Evolutionary conservation across 2,329 filamentous ascomycete species (phyloP).

Genomic region (Fusarium incarnatum): DNA sequence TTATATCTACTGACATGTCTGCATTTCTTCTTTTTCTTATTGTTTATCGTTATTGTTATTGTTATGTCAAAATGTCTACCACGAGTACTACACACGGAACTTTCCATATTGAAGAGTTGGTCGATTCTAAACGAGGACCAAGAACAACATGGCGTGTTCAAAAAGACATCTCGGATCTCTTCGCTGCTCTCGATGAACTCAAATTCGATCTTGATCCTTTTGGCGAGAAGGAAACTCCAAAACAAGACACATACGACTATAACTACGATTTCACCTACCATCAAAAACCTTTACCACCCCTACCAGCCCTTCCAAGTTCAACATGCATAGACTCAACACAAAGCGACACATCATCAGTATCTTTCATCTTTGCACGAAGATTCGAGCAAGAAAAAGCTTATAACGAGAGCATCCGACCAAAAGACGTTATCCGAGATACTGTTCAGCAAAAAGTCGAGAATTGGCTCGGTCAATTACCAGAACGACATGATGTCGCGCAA

Average conservation of each 20-base stretch:
- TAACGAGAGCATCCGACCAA: background rate
- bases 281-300: background rate
- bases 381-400: background rate
- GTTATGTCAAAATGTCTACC: background rate
- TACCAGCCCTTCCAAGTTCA: background rate
- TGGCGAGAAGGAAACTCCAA: background rate
- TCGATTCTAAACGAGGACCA: background rate
- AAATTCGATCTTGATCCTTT: background rate
- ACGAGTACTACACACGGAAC: background rate
- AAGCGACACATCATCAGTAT: background rate
- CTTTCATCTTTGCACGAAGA: background rate
- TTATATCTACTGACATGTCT: background rate
- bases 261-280: background rate
- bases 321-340: background rate
- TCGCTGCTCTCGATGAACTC: background rate
- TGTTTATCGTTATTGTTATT: no score
- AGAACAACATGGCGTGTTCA: background rate
- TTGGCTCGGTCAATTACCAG: background rate
- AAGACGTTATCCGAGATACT: background rate
- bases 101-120: background rate
- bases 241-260: background rate
- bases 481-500: background rate
- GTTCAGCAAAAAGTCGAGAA: background rate
- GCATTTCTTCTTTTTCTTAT: background rate
- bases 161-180: background rate